Evolutionary conservation across 257 asterid genomes (phyloP).

Genomic region (Solanum phureja): DNA sequence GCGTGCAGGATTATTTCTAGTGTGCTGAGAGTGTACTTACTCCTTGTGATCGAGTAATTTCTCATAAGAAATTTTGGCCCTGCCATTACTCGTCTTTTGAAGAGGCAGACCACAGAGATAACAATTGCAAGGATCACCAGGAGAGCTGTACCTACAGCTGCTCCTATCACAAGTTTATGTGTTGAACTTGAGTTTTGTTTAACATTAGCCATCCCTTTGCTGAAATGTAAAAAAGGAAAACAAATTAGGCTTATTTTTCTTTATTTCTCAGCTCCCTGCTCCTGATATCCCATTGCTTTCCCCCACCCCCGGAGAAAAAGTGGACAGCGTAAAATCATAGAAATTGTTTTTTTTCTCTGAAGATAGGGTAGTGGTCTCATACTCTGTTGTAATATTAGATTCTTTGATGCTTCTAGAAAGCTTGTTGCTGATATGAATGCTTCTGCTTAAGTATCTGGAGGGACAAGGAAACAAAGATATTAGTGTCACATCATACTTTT

Average conservation of each 20-base stretch:
- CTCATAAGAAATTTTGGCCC: conserved; percentile 17
- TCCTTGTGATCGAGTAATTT: conserved; percentile 53
- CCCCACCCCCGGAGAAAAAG: not conserved
- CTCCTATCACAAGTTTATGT: conserved; percentile 30
- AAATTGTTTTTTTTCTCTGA: not conserved
- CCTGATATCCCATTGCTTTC: not conserved
- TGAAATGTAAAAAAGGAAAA: conserved; percentile 12
- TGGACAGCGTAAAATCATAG: not conserved
- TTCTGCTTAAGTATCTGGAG: conserved; percentile 52
- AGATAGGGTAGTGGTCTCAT: conserved; percentile 15
- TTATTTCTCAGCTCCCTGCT: not conserved
- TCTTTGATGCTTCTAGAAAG: conserved; percentile 22
- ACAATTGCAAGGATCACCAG: conserved; percentile 22
- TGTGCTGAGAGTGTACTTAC: conserved; percentile 23
- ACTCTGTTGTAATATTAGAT: conserved; percentile 51
- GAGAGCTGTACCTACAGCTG: conserved; percentile 37
- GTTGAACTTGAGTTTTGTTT: conserved; percentile 22
- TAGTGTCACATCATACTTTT: not conserved
- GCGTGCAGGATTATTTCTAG: not conserved
- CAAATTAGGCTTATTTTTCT: conserved; percentile 5
- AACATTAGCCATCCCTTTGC: conserved; percentile 36
- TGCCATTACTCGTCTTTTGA: conserved; percentile 23
- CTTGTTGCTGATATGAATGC: conserved; percentile 20
- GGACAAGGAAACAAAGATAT: not conserved
- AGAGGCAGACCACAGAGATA: conserved; percentile 21